Evolutionary conservation across 2,329 filamentous ascomycete species (phyloP), one percentile per base, ranked within the genome.

Genomic region (Calonectria ilicicola): DNA sequence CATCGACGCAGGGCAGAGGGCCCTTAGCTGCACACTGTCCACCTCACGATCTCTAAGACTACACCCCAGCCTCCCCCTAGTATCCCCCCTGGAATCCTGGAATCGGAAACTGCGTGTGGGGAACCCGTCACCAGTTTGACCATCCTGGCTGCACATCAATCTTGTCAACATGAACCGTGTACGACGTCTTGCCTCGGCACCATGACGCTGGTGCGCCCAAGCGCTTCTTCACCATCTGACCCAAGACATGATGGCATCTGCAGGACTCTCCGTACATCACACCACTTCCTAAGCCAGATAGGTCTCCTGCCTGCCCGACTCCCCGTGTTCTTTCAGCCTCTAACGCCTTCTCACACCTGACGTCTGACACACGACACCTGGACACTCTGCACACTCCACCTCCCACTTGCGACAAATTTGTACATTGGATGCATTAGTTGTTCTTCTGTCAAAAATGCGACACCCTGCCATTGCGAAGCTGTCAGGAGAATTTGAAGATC

Each of bases 141-240:
- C 46, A 67, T 35, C 58, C 35, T 65, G 69, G 64, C 58, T 67
- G 56, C 64, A 56, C 65, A 69, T 66, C 70, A 60, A 65, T 69
- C 66, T 56, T 40, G 60, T 35, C 66, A 69, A 69, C 70, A 65
- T 65, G 70, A 69, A 65, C 70, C 46, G 46, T 19, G 49, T 53
- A 42, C 40, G 40, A 44, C 46, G 21, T 40, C 35, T 40, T 46
- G 40, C 56, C 46, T 67, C 47, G 40, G 56, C 12, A 63, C 21
- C 19, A 58, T 64, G 21, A 51, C 60, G 46, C 21, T 65, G 38
- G 23, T 66, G 44, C 60, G 56, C 51, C 40, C 42, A 49, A 49
- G 51, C 38, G 40, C 49, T 56, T 44, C 35, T 35, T 42, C 21
- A 46, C 42, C 19, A 46, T 38, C 17, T 46, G 42, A 58, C 21